Percentiles rank a stretch among this genome's conserved stretches.
These are phyloP conservation scores for Salicornia ramosissima DNA, from an alignment of 148 eudicot species.

Conservation along the genomic window DNA sequence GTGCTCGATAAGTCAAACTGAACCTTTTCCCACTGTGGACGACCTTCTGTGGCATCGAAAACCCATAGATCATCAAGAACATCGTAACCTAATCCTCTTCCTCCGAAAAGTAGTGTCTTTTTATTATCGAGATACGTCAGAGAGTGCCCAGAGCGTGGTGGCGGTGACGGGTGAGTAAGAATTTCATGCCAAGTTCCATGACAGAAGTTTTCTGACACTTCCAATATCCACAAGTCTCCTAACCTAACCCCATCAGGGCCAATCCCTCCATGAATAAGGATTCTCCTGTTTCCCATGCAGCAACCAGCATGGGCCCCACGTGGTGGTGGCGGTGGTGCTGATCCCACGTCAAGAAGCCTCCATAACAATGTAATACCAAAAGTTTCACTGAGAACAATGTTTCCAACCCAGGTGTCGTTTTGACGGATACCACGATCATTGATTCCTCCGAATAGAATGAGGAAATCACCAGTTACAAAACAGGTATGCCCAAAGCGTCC, in stretches of 20 bases:
- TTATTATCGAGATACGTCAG: conserved; percentile 51
- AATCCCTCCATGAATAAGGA: conserved; percentile 94
- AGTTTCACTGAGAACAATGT: conserved; percentile 33
- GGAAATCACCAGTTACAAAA: conserved; percentile 50
- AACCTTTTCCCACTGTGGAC: conserved; percentile 59
- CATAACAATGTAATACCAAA: conserved; percentile 51
- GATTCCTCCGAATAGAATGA: conserved; percentile 89
- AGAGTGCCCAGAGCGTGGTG: conserved; percentile 89
- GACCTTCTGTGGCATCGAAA: conserved; percentile 49
- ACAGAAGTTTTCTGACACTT: conserved; percentile 59
- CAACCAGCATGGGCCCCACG: conserved; percentile 99
- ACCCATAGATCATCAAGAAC: conserved; percentile 86
- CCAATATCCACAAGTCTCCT: conserved; percentile 86
- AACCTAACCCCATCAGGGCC: conserved; percentile 75
- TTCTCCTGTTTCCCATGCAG: conserved; percentile 48
- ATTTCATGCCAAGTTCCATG: conserved; percentile 77
- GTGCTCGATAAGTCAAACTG: conserved; percentile 40
- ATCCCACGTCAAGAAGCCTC: conserved; percentile 67
- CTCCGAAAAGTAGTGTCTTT: conserved; percentile 73
- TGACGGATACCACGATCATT: conserved; percentile 85
- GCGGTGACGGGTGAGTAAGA: conserved; percentile 49
- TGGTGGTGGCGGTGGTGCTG: conserved; percentile 66
- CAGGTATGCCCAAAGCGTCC: conserved; percentile 97
- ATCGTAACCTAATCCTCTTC: conserved; percentile 78
- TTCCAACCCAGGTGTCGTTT: conserved; percentile 90